Base-by-base conservation (phyloP, 352 stramenopile genomes). In the Phytophthora pini region DNA sequence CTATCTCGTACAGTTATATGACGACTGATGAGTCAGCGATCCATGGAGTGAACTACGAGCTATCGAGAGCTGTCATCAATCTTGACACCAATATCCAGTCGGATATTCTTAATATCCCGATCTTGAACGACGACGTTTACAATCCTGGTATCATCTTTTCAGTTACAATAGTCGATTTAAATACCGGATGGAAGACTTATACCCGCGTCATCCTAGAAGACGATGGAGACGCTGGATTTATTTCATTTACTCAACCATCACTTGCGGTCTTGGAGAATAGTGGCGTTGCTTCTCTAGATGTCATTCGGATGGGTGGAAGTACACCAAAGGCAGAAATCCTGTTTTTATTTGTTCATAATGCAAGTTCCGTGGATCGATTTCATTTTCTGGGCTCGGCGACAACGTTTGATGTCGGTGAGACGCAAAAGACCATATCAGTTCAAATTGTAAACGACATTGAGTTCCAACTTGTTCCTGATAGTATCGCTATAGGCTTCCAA, bases 151-250 rank as follows among this genome's bases (percentile, higher is more conserved):
- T 78, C 11, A 68, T 71, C 0, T 89, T 91, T 27, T 12, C 70
- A 6, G 65, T 91, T 0, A 5, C 64, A 1, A 65, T 91, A 15
- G 61, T 43, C 1, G 80, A 89, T 53, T 47, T 51, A 0, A 36
- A 49, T 4, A 78, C 74, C 2, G 22, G 24, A 2, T 39, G 65
- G 6, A 20, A 51, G 26, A 82, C 61, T 3, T 50, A 66, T 12
- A 83, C 82, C 1, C 69, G 39, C 1, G 54, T 91, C 9, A 45
- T 63, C 12, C 57, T 91, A 6, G 31, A 48, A 5, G 82, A 91
- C 24, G 75, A 91, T 51, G 78, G 78, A 2, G 80, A 91, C 39
- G 82, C 79, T 10, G 82, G 82, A 9, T 78, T 64, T 17, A 56
- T 91, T 24, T 77, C 71, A 2, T 91, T 91, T 54, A 49, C 22